phyloP scores from a whole-genome alignment of 2,329 filamentous ascomycete genomes.

The Calonectria hongkongensis region DNA sequence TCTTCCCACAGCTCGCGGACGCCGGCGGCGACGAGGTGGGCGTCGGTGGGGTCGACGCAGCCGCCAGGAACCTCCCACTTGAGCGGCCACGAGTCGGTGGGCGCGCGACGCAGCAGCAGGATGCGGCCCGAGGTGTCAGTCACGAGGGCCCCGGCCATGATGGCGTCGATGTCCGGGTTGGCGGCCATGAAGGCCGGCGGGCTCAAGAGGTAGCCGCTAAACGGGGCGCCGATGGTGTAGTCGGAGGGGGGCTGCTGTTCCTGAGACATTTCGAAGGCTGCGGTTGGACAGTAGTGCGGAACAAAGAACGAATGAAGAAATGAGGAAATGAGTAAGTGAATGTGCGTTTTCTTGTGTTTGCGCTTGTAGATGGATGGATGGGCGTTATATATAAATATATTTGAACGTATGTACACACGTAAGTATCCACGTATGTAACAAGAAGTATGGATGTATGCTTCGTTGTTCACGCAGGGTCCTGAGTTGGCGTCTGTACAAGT shows the following conservation, averaged over 20 bases:
- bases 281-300: too few species aligned
- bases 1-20: conserved; percentile 70
- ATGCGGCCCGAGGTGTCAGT: conserved; percentile 45
- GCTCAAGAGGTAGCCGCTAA: conserved; percentile 41
- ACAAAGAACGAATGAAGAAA: too few species aligned
- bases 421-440: too few species aligned
- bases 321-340: too few species aligned
- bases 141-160: conserved; percentile 53
- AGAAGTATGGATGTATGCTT: too few species aligned
- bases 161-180: conserved; percentile 48
- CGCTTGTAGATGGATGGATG: too few species aligned
- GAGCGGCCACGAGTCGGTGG: conserved; percentile 55
- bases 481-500: not conserved
- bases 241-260: conserved; percentile 27
- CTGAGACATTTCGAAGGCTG: not conserved
- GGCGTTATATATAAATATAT: too few species aligned
- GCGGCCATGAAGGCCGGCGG: conserved; percentile 45
- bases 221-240: conserved; percentile 45
- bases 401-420: too few species aligned
- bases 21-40: conserved; percentile 49
- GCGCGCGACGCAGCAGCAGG: conserved; percentile 52
- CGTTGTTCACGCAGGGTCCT: not conserved
- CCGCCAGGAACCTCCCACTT: conserved; percentile 54
- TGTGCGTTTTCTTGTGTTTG: too few species aligned
- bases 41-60: conserved; percentile 49